These are phyloP conservation scores for Phyllosticta citribraziliensis DNA, from an alignment of 2,329 filamentous ascomycete species.

Conservation along the genomic window DNA sequence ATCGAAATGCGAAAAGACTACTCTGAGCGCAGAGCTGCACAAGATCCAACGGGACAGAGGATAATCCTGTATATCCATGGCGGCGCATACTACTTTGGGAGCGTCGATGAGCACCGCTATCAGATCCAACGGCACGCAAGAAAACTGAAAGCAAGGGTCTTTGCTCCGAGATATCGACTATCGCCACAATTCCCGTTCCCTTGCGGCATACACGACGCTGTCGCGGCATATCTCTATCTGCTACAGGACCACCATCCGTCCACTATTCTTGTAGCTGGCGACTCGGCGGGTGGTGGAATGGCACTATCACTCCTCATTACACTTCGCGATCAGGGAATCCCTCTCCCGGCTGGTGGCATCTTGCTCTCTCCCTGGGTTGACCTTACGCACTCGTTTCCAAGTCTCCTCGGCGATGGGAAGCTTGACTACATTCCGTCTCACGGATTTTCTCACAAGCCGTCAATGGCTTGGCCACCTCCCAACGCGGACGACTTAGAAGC, in stretches of 20 bases:
- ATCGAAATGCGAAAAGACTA: slow-evolving; percentile 88
- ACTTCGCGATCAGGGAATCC: slow-evolving; percentile 71
- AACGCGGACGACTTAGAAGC: slow-evolving; percentile 62
- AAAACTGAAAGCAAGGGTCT: slow-evolving; percentile 81
- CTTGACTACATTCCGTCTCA: slow-evolving; percentile 81
- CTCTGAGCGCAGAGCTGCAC: slow-evolving; percentile 55
- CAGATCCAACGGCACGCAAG: slow-evolving; percentile 93
- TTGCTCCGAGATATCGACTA: slow-evolving; percentile 77
- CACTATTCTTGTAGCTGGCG: slow-evolving; percentile 79
- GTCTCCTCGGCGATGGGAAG: slow-evolving; percentile 60
- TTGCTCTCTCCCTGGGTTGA: slow-evolving; percentile 95
- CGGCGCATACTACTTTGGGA: slow-evolving; percentile 91
- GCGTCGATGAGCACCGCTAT: slow-evolving; percentile 93
- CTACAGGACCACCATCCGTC: slow-evolving; percentile 64
- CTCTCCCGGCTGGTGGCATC: slow-evolving; percentile 80
- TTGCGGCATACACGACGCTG: slow-evolving; percentile 79
- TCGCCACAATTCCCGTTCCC: slow-evolving; percentile 94
- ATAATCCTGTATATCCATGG: slow-evolving; percentile 94
- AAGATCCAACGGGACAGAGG: slow-evolving; percentile 50
- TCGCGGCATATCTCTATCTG: slow-evolving; percentile 79
- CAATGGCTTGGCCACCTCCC: slow-evolving; percentile 83
- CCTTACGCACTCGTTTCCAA: slow-evolving; percentile 89
- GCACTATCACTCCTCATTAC: slow-evolving; percentile 67
- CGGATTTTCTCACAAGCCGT: slow-evolving; percentile 87
- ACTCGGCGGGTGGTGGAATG: slow-evolving; percentile 92